These are phyloP conservation scores for Dendrothele bispora DNA, from an alignment of 768 basidiomycete genomes.

Conservation along the genomic window DNA sequence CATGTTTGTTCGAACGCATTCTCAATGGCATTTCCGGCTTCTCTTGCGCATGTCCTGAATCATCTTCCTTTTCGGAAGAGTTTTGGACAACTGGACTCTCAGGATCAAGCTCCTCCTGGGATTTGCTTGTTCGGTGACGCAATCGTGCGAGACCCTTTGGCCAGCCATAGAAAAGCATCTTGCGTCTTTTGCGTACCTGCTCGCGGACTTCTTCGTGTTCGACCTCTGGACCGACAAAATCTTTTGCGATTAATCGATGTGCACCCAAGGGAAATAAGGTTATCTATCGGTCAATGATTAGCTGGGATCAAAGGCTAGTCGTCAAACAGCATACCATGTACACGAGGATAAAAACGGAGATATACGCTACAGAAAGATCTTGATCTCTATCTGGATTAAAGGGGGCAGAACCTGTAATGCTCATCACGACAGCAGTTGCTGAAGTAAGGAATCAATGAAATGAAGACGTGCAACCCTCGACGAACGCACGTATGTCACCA, in stretches of 20 bases:
- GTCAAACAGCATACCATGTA: constrained; percentile 43
- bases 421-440: constrained; percentile 69
- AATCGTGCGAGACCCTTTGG: constrained; percentile 13
- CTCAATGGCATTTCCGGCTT: not conserved
- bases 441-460: not conserved
- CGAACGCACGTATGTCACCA: constrained; percentile 64
- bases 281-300: constrained; percentile 37
- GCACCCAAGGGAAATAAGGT: constrained; percentile 68
- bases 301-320: not conserved
- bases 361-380: constrained; percentile 64
- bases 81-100: too few relatives aligned
- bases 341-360: constrained; percentile 59
- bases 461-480: too few relatives aligned
- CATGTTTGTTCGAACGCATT: constrained; percentile 12
- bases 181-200: constrained; percentile 38
- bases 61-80: constrained; percentile 2
- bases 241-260: constrained; percentile 52
- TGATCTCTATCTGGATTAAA: constrained; percentile 61
- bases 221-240: constrained; percentile 66
- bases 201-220: constrained; percentile 56
- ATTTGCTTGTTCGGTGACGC: not conserved
- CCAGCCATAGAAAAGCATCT: constrained; percentile 18
- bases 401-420: constrained; percentile 58
- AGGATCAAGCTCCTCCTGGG: not conserved
- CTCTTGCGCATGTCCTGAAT: not conserved